These are phyloP conservation scores for Fusarium floridanum DNA, from an alignment of 2,329 filamentous ascomycete genomes.

Conservation along the genomic window DNA sequence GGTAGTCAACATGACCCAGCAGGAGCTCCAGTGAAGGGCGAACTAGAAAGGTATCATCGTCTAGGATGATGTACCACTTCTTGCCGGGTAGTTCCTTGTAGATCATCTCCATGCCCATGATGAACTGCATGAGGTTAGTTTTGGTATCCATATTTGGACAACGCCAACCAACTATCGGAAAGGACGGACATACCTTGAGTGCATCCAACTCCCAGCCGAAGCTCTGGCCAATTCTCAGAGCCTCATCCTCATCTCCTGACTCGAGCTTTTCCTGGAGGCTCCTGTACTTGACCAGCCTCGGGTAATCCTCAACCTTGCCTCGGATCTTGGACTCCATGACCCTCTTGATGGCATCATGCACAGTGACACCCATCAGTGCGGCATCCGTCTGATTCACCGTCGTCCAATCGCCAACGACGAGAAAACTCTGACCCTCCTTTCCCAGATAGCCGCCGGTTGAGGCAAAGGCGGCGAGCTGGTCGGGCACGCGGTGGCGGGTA, in stretches of 20 bases:
- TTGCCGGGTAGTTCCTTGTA: conserved; percentile 65
- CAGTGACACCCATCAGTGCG: conserved; percentile 48
- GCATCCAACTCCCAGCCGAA: conserved; percentile 65
- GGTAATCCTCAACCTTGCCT: conserved; percentile 45
- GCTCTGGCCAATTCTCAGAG: conserved; percentile 52
- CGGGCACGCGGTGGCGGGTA: conserved; percentile 61
- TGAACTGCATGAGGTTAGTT: conserved; percentile 57
- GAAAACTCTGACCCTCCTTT: conserved; percentile 56
- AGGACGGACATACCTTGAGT: conserved; percentile 57
- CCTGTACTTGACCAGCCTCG: conserved; percentile 57
- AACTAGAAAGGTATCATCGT: conserved; percentile 70
- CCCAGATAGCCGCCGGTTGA: conserved; percentile 50
- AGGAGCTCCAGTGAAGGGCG: conserved; percentile 62
- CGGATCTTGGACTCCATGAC: conserved; percentile 51
- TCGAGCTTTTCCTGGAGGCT: conserved; percentile 55
- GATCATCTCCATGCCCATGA: conserved; percentile 66
- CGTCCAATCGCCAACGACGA: conserved; percentile 67
- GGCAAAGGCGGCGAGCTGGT: conserved; percentile 60
- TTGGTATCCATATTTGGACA: conserved; percentile 17
- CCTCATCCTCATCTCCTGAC: conserved; percentile 54
- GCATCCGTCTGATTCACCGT: conserved; percentile 51
- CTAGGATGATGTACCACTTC: conserved; percentile 70
- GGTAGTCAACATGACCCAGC: conserved; percentile 62
- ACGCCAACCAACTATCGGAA: background rate
- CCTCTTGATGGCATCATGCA: conserved; percentile 58